These are phyloP conservation scores for Elsinoe necatrix DNA, from an alignment of 2,329 filamentous ascomycete species.

Conservation along the genomic window DNA sequence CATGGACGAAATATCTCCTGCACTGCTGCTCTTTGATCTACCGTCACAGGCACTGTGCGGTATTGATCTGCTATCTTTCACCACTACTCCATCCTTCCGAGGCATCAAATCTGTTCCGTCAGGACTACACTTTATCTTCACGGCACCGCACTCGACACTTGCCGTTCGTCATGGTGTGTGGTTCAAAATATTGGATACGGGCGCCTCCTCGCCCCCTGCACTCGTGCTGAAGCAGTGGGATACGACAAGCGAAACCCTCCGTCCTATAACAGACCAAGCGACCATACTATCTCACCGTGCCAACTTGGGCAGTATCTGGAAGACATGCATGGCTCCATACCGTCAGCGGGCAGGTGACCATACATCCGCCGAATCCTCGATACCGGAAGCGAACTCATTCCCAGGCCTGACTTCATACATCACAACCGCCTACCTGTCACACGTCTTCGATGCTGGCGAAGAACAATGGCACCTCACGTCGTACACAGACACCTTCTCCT, in stretches of 20 bases:
- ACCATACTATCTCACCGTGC: conserved; percentile 44
- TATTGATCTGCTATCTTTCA: conserved; percentile 53
- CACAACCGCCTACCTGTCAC: conserved; percentile 40
- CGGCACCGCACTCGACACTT: conserved; percentile 48
- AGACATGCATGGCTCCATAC: conserved; percentile 42
- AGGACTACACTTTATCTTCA: conserved; percentile 56
- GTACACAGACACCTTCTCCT: conserved; percentile 40
- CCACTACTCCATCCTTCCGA: conserved; percentile 51
- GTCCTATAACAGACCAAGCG: conserved; percentile 34
- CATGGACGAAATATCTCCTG: conserved; percentile 19
- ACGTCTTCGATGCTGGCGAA: conserved; percentile 41
- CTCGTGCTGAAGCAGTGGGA: conserved; percentile 53
- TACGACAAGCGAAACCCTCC: conserved; percentile 37
- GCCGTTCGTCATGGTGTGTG: conserved; percentile 55
- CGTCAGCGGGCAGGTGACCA: conserved; percentile 33
- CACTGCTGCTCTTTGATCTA: conserved; percentile 37
- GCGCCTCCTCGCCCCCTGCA: conserved; percentile 24
- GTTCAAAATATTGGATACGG: conserved; percentile 41
- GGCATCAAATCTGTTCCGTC: conserved; percentile 51
- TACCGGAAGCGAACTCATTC: not conserved
- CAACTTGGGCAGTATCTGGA: conserved; percentile 50
- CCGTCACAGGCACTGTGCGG: conserved; percentile 43
- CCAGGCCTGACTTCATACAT: conserved; percentile 28
- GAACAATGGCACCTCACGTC: conserved; percentile 50
- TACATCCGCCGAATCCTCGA: conserved; percentile 17